phyloP scores from a whole-genome alignment of 192 early-diverging fungal genomes.

The Mortierella hygrophila region DNA sequence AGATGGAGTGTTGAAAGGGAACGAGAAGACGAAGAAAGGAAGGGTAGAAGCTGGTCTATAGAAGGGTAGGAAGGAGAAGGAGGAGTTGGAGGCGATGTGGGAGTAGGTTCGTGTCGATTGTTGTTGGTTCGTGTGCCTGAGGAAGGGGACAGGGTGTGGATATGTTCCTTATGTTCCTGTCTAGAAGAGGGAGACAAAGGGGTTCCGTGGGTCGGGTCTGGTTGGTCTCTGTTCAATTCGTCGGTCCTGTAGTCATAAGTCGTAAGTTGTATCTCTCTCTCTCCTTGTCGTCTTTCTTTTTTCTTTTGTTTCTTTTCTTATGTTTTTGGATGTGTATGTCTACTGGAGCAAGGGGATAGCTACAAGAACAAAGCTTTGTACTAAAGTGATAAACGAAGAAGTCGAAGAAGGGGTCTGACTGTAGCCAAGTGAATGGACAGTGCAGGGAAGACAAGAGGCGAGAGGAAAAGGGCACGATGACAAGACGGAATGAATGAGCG shows the following conservation, averaged over 20 bases:
- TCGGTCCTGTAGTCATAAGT: background rate
- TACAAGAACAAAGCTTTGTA: background rate
- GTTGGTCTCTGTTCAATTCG: background rate
- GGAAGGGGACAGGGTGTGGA: background rate
- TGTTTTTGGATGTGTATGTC: background rate
- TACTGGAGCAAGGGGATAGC: background rate
- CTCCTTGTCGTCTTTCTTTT: background rate
- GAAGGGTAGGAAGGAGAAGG: background rate
- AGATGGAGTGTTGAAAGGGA: background rate
- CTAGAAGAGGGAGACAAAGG: background rate
- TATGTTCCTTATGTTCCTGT: background rate
- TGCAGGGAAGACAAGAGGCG: background rate
- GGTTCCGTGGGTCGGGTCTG: background rate
- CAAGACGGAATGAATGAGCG: background rate
- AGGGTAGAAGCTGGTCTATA: background rate
- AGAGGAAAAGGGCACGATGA: background rate
- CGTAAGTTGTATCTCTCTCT: background rate
- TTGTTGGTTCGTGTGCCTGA: background rate
- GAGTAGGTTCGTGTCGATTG: background rate
- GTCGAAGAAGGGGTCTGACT: background rate
- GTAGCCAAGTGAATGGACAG: slow-evolving; percentile 2
- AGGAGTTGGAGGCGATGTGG: background rate
- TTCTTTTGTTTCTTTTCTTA: background rate
- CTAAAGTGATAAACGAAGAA: too few species aligned
- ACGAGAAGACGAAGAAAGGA: background rate